phyloP scores from a whole-genome alignment of 495 filamentous ascomycete species.

The Hypoxylon trugodes region DNA sequence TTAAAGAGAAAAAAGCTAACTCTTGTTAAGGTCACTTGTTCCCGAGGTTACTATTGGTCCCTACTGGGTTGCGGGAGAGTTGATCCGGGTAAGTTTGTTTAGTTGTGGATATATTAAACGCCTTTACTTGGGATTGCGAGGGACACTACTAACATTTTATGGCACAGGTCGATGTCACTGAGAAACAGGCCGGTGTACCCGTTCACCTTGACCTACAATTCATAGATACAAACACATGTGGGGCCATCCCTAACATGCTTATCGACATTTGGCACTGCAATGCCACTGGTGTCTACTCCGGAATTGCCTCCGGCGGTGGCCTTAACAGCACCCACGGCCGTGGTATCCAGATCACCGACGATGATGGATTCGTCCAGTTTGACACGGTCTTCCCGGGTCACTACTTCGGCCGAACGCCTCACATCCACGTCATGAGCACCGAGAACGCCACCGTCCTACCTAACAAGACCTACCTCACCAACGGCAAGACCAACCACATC shows the following conservation, averaged over 20 bases:
- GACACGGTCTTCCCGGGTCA: constrained; percentile 63
- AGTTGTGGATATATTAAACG: not conserved
- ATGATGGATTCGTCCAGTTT: constrained; percentile 58
- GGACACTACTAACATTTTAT: constrained; percentile 31
- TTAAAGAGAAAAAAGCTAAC: too few species aligned
- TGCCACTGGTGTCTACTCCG: constrained; percentile 62
- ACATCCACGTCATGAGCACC: constrained; percentile 56
- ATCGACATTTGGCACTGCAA: constrained; percentile 63
- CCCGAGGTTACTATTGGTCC: constrained; percentile 52
- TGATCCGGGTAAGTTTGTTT: constrained; percentile 46
- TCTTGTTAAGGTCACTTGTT: too few species aligned
- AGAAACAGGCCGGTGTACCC: constrained; percentile 56
- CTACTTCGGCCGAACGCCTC: constrained; percentile 59
- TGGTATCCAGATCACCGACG: constrained; percentile 57
- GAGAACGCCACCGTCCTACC: constrained; percentile 49
- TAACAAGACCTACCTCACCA: constrained; percentile 57
- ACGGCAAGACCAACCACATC: constrained; percentile 60
- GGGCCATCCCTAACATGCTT: constrained; percentile 57
- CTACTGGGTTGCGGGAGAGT: constrained; percentile 54
- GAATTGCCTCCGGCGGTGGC: constrained; percentile 45
- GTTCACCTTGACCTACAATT: constrained; percentile 64
- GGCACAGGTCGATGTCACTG: constrained; percentile 56
- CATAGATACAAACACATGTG: constrained; percentile 61
- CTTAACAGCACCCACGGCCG: constrained; percentile 59
- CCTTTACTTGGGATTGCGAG: not conserved